phyloP scores from a whole-genome alignment of 176 grass and related monocot species.

The Phyllostachys edulis region DNA sequence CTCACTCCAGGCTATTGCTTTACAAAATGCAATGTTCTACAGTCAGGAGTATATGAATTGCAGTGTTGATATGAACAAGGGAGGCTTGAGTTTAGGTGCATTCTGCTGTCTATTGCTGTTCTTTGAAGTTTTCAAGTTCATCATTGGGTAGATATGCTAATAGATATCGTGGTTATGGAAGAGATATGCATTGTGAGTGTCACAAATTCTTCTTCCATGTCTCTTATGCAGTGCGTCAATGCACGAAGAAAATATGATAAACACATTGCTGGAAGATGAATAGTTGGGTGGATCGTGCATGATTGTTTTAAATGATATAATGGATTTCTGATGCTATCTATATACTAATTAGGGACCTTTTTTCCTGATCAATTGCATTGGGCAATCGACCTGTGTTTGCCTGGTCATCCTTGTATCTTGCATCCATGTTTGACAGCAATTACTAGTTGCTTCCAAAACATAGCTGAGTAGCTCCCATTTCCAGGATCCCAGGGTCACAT shows the following conservation, averaged over 20 bases:
- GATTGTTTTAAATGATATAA: neutral
- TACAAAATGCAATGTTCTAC: neutral
- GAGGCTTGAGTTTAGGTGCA: neutral
- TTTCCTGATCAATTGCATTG: neutral
- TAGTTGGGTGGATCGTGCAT: neutral
- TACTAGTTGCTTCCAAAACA: neutral
- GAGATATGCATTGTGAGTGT: neutral
- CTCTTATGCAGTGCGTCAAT: neutral
- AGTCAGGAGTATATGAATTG: neutral
- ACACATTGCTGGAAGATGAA: neutral
- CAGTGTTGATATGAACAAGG: neutral
- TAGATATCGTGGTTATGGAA: constrained; percentile 4
- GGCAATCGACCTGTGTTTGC: neutral
- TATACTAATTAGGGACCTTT: neutral
- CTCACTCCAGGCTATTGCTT: neutral
- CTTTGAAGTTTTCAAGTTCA: neutral
- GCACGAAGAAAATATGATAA: neutral
- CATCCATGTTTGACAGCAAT: neutral
- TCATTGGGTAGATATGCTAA: neutral
- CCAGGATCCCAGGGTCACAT: neutral
- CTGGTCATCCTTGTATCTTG: neutral
- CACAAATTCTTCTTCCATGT: neutral
- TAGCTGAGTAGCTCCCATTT: neutral
- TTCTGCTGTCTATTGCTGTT: neutral
- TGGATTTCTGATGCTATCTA: neutral